Percentiles rank a stretch among this genome's conserved stretches.
These are phyloP conservation scores for Chaetomium tenue DNA, from an alignment of 495 filamentous ascomycete genomes.

Conservation along the genomic window DNA sequence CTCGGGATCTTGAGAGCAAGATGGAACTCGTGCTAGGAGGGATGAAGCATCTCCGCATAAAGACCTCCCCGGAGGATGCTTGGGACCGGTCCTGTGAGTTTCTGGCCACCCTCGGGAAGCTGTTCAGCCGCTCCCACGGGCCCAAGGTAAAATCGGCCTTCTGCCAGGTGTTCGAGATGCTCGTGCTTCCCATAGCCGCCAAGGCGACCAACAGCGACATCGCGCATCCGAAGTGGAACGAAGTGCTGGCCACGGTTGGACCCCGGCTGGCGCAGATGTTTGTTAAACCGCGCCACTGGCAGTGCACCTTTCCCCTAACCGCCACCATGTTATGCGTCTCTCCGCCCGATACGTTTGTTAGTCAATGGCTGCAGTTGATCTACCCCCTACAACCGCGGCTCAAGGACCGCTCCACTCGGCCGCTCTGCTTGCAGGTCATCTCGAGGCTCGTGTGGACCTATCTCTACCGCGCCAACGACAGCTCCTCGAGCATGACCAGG, in stretches of 20 bases:
- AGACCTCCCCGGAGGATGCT: slow-evolving; percentile 63
- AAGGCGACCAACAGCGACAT: slow-evolving; percentile 69
- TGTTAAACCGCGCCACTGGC: slow-evolving; percentile 87
- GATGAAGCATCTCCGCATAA: slow-evolving; percentile 84
- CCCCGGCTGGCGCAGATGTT: slow-evolving; percentile 77
- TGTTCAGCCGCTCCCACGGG: slow-evolving; percentile 82
- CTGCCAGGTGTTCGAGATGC: slow-evolving; percentile 81
- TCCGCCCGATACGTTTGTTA: slow-evolving; percentile 73
- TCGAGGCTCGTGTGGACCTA: slow-evolving; percentile 96
- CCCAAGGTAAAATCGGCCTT: slow-evolving; percentile 89
- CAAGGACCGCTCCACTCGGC: slow-evolving; percentile 77
- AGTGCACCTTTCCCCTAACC: slow-evolving; percentile 78
- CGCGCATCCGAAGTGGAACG: slow-evolving; percentile 75
- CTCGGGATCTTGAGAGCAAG: slow-evolving; percentile 68
- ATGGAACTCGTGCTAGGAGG: slow-evolving; percentile 81
- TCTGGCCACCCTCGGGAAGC: slow-evolving; percentile 71
- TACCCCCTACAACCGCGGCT: slow-evolving; percentile 70
- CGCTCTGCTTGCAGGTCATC: slow-evolving; percentile 81
- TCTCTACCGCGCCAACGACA: slow-evolving; percentile 77
- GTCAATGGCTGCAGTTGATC: slow-evolving; percentile 81
- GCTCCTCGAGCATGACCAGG: slow-evolving; percentile 60
- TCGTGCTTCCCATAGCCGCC: slow-evolving; percentile 84
- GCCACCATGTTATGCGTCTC: slow-evolving; percentile 85
- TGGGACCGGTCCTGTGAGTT: slow-evolving; percentile 90
- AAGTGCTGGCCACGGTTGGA: slow-evolving; percentile 73